Evolutionary conservation across 1,139 yeast species (phyloP), one percentile per base, ranked within the genome.

Genomic region (Lodderomyces parapsilosis): DNA sequence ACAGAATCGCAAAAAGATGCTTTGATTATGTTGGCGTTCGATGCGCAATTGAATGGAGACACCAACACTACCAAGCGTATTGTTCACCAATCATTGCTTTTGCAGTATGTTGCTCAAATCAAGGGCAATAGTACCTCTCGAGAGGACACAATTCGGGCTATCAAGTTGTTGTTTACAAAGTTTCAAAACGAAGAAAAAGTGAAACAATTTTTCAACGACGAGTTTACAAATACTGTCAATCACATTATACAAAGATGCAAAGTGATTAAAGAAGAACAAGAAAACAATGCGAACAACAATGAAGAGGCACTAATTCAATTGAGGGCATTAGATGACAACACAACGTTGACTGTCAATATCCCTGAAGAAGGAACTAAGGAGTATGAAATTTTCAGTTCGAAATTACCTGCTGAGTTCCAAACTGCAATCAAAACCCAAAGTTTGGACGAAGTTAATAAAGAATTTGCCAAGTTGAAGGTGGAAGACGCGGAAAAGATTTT

Each of bases 1-100:
- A 80, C 81, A 3, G 91, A 86, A 52, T 82, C 81, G 47, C 98
- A 93, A 59, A 90, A 91, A 59, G 99, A 94, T 63, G 91, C 96
- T 0, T 77, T 94, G 46, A 72, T 91, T 59, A 91, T 93, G 96
- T 83, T 85, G 20, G 96, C 98, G 0, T 94, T 93, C 61, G 96
- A 93, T 55, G 71, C 75, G 43, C 90, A 90, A 60, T 73, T 91
- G 48, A 80, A 75, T 8, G 84, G 81, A 14, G 74, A 88, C 42
- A 59, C 77, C 0, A 47, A 51, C 4, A 59, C 63, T 11, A 80
- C 91, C 1, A 76, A 74, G 50, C 85, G 79, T 47, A 77, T 84
- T 24, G 83, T 93, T 37, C 86, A 83, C 58, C 95, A 89, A 58
- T 84, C 96, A 1, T 77, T 89, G 52, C 66, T 93, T 35, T 64